A percentile compares a stretch with the other conserved stretches of the same genome.
phyloP scores from a whole-genome alignment of 768 basidiomycete genomes.

The Neoboletus subvelutipes region DNA sequence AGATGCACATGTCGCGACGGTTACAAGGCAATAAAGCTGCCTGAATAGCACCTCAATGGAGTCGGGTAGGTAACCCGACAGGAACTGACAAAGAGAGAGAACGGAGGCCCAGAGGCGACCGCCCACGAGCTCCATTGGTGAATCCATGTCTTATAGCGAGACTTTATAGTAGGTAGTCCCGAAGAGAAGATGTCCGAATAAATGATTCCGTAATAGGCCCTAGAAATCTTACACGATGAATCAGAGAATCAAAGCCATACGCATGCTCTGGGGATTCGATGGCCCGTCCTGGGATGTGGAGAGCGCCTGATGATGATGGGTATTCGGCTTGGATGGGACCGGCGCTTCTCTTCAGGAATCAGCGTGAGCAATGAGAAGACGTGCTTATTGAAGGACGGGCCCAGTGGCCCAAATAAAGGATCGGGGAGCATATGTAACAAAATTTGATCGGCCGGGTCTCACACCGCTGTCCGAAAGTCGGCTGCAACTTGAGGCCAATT shows the following conservation, averaged over 20 bases:
- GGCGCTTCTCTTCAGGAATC: not conserved
- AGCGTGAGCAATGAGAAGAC: conserved; percentile 7
- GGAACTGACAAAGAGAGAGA: conserved; percentile 6
- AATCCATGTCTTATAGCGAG: conserved; percentile 22
- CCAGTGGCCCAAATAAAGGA: conserved; percentile 12
- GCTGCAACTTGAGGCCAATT: too few relatives aligned
- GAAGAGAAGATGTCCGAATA: not conserved
- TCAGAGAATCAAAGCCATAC: not conserved
- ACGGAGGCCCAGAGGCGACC: conserved; percentile 17
- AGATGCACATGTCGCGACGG: conserved; percentile 19
- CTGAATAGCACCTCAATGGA: conserved; percentile 17
- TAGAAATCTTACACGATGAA: not conserved
- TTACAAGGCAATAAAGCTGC: conserved; percentile 22
- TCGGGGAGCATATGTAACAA: not conserved
- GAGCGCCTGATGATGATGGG: conserved; percentile 1
- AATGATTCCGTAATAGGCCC: not conserved
- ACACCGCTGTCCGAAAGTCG: not conserved
- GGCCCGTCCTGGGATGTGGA: not conserved
- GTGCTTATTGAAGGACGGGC: not conserved
- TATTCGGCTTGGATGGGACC: not conserved
- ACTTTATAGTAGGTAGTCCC: not conserved
- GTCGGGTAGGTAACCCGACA: conserved; percentile 20
- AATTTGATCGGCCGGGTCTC: not conserved
- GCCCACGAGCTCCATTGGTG: conserved; percentile 16
- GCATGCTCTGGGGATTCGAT: not conserved